These are phyloP conservation scores for Collybiopsis luxurians DNA, from an alignment of 768 basidiomycete species.

Conservation along the genomic window DNA sequence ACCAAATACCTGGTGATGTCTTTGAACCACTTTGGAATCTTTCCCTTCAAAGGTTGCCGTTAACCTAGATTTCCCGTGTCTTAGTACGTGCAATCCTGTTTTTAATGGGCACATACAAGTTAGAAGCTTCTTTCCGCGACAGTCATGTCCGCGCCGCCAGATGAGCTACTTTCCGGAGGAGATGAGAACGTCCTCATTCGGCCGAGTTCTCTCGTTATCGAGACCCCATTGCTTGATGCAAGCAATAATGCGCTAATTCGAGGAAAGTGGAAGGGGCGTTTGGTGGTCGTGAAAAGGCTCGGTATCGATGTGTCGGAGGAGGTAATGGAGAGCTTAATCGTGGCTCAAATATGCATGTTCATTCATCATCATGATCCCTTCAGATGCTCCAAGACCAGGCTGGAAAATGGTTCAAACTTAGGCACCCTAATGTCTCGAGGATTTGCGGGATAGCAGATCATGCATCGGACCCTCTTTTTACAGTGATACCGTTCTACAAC, in stretches of 20 bases:
- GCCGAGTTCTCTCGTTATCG: not conserved
- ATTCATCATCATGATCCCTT: not conserved
- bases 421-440: constrained; percentile 20
- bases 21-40: too few relatives aligned
- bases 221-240: not conserved
- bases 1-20: too few relatives aligned
- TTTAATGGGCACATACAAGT: too few relatives aligned
- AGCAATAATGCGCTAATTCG: not conserved
- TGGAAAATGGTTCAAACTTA: constrained; percentile 18
- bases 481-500: constrained; percentile 16
- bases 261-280: constrained; percentile 1
- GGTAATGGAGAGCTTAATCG: too few relatives aligned
- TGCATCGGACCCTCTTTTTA: constrained; percentile 20
- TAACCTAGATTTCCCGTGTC: too few relatives aligned
- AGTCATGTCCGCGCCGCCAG: not conserved
- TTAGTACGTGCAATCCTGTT: too few relatives aligned
- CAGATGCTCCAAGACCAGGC: constrained; percentile 7
- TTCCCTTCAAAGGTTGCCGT: too few relatives aligned
- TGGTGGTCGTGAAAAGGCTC: constrained; percentile 7
- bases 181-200: not conserved
- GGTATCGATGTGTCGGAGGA: constrained; percentile 1
- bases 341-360: too few relatives aligned
- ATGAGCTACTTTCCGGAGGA: not conserved
- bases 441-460: constrained; percentile 19
- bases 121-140: not conserved